Evolutionary conservation across 306 rosid genomes (phyloP).

Genomic region (Pachyrhizus erosus): DNA sequence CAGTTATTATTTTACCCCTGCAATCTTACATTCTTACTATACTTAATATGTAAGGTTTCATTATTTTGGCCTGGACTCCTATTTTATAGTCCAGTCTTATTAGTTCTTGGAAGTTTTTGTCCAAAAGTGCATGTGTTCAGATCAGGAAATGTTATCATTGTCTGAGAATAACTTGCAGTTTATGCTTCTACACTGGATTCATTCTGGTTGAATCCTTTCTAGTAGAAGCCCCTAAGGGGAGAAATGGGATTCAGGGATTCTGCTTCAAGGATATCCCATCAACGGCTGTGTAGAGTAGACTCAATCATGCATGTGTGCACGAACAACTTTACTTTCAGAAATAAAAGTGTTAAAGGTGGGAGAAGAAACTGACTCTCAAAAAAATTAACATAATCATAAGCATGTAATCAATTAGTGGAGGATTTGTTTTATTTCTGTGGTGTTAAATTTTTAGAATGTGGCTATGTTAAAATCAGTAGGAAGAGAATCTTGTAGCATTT

Average conservation of each 20-base stretch:
- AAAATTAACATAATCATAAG: background rate
- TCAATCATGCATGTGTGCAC: background rate
- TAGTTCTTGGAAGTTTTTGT: background rate
- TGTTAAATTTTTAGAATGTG: background rate
- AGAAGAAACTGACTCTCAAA: background rate
- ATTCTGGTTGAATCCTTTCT: background rate
- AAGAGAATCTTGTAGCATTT: background rate
- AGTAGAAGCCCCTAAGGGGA: background rate
- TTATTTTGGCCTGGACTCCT: constrained; percentile 26
- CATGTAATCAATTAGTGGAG: background rate
- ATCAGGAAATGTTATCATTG: background rate
- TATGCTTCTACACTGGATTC: background rate
- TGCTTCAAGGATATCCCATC: background rate
- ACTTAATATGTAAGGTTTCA: constrained; percentile 2
- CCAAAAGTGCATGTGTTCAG: constrained; percentile 12
- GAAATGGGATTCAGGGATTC: background rate
- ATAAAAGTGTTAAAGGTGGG: background rate
- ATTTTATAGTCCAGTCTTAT: constrained; percentile 4
- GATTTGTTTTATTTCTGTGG: background rate
- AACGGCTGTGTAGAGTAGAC: background rate
- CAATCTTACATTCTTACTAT: background rate
- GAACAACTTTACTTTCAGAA: background rate
- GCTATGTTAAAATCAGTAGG: background rate
- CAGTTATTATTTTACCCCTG: constrained; percentile 29
- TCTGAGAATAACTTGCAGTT: constrained; percentile 2